Conservation (phyloP, 2,329 filamentous ascomycete genomes). For the Cladosporium sp. region DNA sequence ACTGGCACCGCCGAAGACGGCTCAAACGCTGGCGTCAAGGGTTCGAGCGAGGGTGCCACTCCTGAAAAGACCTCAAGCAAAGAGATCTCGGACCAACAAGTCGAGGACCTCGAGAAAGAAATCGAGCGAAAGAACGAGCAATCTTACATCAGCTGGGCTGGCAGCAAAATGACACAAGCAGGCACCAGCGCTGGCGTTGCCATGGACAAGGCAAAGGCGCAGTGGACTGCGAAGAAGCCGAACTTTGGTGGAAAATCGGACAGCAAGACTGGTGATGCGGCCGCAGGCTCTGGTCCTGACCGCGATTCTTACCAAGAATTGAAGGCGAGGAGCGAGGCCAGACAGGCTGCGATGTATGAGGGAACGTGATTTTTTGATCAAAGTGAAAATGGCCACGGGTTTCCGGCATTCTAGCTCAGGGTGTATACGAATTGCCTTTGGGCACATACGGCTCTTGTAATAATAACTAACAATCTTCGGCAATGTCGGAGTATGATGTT, state of each 20-base stretch:
- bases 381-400: no score
- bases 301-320: conserved; percentile 13
- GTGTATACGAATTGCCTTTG: no score
- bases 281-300: neutral
- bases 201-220: conserved; percentile 17
- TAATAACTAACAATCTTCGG: no score
- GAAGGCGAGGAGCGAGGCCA: conserved; percentile 15
- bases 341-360: conserved; percentile 12
- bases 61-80: conserved; percentile 1
- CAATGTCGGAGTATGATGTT: no score
- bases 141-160: conserved; percentile 39
- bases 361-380: neutral
- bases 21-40: neutral
- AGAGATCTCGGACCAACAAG: conserved; percentile 29
- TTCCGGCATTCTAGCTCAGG: no score
- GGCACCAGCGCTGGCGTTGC: conserved; percentile 24
- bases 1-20: conserved; percentile 21
- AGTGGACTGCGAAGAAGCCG: conserved; percentile 7
- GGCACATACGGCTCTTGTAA: no score
- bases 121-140: conserved; percentile 42
- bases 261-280: neutral
- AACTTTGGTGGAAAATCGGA: conserved; percentile 5
- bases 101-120: conserved; percentile 35
- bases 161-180: conserved; percentile 35
- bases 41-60: neutral